Conservation (phyloP, 768 basidiomycete species). For the Lepiota brunneoincarnata region DNA sequence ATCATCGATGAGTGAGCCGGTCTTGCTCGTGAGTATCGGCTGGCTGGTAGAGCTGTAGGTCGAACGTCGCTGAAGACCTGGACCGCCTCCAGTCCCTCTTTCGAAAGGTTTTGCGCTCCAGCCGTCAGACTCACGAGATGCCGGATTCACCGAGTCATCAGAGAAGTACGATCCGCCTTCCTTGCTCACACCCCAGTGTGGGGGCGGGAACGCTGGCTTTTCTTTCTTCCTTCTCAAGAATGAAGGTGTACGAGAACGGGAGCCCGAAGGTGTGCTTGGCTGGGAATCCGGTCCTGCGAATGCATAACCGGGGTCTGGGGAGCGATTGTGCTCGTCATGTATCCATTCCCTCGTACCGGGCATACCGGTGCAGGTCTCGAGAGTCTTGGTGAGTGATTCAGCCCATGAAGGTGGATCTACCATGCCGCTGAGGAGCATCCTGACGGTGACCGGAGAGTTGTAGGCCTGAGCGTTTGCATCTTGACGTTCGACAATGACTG, state of each 20-base stretch:
- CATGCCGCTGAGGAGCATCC: conserved; percentile 76
- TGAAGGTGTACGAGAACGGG: conserved; percentile 24
- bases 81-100: background rate
- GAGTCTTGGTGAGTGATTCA: conserved; percentile 62
- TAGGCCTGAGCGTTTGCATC: conserved; percentile 91
- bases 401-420: conserved; percentile 82
- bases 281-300: conserved; percentile 51
- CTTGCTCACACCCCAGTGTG: conserved; percentile 53
- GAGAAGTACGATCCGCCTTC: conserved; percentile 57
- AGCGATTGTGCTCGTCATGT: conserved; percentile 37
- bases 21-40: background rate
- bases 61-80: background rate
- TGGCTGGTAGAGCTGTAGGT: conserved; percentile 1
- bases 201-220: conserved; percentile 55
- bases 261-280: conserved; percentile 24
- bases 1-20: conserved; percentile 2
- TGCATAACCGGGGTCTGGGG: conserved; percentile 43
- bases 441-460: conserved; percentile 65
- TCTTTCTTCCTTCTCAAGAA: conserved; percentile 49
- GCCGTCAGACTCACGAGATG: background rate
- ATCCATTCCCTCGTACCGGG: conserved; percentile 72
- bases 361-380: conserved; percentile 70
- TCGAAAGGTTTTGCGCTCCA: background rate
- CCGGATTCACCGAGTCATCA: conserved; percentile 9
- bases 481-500: conserved; percentile 89